Evolutionary conservation across 2,329 filamentous ascomycete genomes (phyloP).

Genomic region (Neofusicoccum umdonicola): DNA sequence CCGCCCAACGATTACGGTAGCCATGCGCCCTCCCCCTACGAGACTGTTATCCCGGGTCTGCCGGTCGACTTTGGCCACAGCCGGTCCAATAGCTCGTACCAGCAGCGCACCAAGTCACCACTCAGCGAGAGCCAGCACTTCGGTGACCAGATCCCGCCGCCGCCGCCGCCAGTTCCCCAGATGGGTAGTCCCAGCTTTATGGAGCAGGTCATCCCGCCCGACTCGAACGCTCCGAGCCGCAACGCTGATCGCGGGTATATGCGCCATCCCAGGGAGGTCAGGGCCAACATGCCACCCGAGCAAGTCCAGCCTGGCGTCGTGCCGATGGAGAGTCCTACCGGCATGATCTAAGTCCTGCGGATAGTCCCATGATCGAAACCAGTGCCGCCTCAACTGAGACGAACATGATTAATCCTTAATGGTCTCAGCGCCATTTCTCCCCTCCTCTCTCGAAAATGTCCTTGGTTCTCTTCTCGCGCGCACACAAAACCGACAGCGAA

Average conservation of each 20-base stretch:
- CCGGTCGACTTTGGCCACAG: not conserved
- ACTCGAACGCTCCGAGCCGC: conserved; percentile 6
- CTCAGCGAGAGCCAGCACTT: conserved; percentile 23
- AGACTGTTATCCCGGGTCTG: conserved; percentile 32
- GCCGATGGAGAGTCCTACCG: conserved; percentile 28
- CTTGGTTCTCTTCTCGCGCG: not conserved
- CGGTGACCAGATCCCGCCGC: conserved; percentile 35
- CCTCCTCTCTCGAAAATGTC: not conserved
- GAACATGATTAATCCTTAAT: not conserved
- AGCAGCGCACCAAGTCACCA: conserved; percentile 25
- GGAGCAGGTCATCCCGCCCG: conserved; percentile 43
- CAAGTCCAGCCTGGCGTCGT: conserved; percentile 45
- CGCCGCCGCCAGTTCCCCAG: conserved; percentile 30
- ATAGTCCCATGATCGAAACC: not conserved
- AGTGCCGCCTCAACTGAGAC: not conserved
- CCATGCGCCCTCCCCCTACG: conserved; percentile 39
- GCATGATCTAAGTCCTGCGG: conserved; percentile 27
- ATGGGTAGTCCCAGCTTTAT: conserved; percentile 25
- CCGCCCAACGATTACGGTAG: conserved; percentile 34
- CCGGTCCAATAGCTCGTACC: conserved; percentile 20
- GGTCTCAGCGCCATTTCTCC: not conserved
- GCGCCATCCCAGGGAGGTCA: conserved; percentile 45
- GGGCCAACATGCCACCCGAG: conserved; percentile 51
- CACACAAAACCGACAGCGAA: not conserved
- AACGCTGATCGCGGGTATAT: conserved; percentile 25